phyloP scores from a whole-genome alignment of 768 basidiomycete species.

The Mycena amicta region DNA sequence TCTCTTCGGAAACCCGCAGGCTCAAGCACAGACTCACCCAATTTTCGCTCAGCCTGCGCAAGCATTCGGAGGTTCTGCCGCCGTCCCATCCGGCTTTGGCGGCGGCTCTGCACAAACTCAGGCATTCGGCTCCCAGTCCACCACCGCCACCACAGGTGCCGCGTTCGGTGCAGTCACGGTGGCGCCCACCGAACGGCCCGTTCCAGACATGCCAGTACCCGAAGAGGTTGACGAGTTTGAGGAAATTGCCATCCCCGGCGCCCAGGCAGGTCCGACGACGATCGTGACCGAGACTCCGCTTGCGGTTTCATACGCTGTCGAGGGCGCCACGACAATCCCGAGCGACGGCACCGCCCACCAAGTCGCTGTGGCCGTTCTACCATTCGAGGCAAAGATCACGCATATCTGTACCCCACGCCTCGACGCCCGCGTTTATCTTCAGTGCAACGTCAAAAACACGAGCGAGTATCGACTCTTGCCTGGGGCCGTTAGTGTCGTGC shows the following conservation, averaged over 20 bases:
- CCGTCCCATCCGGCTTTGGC: too few relatives aligned
- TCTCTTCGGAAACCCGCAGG: background rate
- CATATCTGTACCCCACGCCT: conserved; percentile 54
- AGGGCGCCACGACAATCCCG: conserved; percentile 52
- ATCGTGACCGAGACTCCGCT: conserved; percentile 56
- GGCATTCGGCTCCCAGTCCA: too few relatives aligned
- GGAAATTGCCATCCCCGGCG: conserved; percentile 29
- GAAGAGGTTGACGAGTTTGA: conserved; percentile 32
- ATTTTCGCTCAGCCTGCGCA: too few relatives aligned
- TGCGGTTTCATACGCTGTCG: conserved; percentile 53
- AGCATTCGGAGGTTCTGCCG: too few relatives aligned
- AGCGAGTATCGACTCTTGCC: conserved; percentile 59
- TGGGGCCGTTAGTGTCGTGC: conserved; percentile 55
- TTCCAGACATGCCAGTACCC: background rate
- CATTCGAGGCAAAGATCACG: conserved; percentile 47
- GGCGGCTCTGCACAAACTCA: background rate
- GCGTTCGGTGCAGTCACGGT: too few relatives aligned
- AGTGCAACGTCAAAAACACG: conserved; percentile 58
- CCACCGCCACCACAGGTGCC: background rate
- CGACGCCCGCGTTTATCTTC: conserved; percentile 51
- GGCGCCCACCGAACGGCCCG: background rate
- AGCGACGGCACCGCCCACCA: conserved; percentile 58
- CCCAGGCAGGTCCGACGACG: conserved; percentile 39
- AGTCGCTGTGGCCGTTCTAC: conserved; percentile 51
- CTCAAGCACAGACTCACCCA: too few relatives aligned